These are phyloP conservation scores for Coemansia sp. DNA, from an alignment of 192 early-diverging fungal species.

Conservation along the genomic window DNA sequence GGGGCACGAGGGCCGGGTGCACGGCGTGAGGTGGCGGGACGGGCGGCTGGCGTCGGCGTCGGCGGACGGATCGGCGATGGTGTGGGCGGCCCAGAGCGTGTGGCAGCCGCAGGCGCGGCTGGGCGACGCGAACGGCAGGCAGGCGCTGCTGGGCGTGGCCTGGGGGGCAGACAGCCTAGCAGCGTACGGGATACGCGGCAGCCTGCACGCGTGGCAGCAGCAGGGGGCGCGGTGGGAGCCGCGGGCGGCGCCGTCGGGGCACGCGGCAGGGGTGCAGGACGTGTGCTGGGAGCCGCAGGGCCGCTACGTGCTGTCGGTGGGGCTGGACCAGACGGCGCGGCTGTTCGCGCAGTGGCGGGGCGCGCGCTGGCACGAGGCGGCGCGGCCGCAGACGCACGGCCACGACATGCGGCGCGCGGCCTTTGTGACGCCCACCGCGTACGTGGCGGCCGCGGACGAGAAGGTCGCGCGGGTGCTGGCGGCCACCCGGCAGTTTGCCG, in stretches of 20 bases:
- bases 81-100: slow-evolving; percentile 82
- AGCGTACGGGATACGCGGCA: slow-evolving; percentile 78
- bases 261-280: slow-evolving; percentile 75
- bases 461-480: slow-evolving; percentile 90
- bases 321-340: slow-evolving; percentile 86
- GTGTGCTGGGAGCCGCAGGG: slow-evolving; percentile 80
- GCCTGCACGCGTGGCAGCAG: slow-evolving; percentile 76
- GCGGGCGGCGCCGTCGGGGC: slow-evolving; percentile 71
- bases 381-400: slow-evolving; percentile 93
- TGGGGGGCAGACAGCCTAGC: slow-evolving; percentile 66
- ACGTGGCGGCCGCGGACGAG: slow-evolving; percentile 90
- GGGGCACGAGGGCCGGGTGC: slow-evolving; percentile 96
- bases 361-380: slow-evolving; percentile 85
- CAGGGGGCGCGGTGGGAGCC: slow-evolving; percentile 63
- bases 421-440: slow-evolving; percentile 62
- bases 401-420: slow-evolving; percentile 88
- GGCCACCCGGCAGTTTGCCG: slow-evolving; percentile 75
- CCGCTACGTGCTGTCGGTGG: slow-evolving; percentile 68
- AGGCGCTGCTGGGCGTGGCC: slow-evolving; percentile 79
- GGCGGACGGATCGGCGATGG: slow-evolving; percentile 86
- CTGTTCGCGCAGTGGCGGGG: slow-evolving; percentile 71
- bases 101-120: slow-evolving; percentile 85
- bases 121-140: slow-evolving; percentile 79
- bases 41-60: slow-evolving; percentile 77
- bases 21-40: slow-evolving; percentile 73